These are phyloP conservation scores for Pelargonium australe DNA, from an alignment of 441 rosid species.

Conservation along the genomic window DNA sequence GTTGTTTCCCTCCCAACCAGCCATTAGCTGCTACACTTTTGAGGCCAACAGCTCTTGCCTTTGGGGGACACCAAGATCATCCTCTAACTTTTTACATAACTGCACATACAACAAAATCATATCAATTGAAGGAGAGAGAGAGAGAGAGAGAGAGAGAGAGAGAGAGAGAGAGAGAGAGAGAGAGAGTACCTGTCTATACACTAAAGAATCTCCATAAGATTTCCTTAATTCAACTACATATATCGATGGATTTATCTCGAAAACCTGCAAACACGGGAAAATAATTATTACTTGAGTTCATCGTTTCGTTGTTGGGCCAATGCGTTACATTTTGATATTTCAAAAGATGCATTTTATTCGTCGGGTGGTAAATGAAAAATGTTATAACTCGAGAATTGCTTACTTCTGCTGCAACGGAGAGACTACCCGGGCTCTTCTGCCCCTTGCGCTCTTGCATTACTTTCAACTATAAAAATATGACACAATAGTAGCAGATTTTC, in stretches of 20 bases:
- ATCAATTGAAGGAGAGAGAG: neutral
- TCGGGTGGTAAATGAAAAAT: neutral
- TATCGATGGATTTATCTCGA: conserved; percentile 75
- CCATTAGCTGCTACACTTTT: conserved; percentile 13
- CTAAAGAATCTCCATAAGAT: conserved; percentile 67
- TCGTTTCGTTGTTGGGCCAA: neutral
- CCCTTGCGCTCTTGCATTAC: conserved; percentile 57
- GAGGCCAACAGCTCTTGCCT: conserved; percentile 29
- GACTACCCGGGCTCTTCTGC: conserved; percentile 46
- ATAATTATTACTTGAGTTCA: neutral
- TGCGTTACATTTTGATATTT: neutral
- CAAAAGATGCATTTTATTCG: neutral
- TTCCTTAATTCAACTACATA: conserved; percentile 84
- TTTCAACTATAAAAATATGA: conserved; percentile 44
- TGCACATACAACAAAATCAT: conserved; percentile 30
- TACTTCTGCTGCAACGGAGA: conserved; percentile 91
- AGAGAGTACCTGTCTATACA: conserved; percentile 66
- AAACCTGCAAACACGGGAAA: conserved; percentile 33
- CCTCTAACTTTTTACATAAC: conserved; percentile 68
- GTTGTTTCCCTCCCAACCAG: too few relatives aligned
- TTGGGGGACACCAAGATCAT: conserved; percentile 53
- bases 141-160: neutral
- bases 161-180: neutral
- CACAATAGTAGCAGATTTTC: neutral
- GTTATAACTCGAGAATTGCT: neutral